Evolutionary conservation across 257 asterid genomes (phyloP), one percentile per base, ranked within the genome.

Genomic region (Penstemon barbatus): DNA sequence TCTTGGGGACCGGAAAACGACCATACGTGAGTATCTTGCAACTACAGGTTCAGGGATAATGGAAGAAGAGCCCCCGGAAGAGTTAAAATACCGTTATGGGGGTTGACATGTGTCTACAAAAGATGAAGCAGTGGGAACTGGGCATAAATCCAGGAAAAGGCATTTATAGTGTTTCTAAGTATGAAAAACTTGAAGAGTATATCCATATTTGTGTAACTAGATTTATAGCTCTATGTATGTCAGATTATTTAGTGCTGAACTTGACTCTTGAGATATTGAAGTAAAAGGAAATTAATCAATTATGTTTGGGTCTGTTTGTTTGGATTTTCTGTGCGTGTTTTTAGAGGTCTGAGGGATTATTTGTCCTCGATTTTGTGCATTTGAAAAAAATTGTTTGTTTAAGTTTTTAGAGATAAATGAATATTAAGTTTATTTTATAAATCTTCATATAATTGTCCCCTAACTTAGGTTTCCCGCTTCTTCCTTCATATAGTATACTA

Each of bases 21-120:
- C 96, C 58, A 89, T 94, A 10, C 96, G 96, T 0, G 78, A 83
- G 70, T 89, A 94, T 81, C 74, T 94, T 62, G 78, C 82, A 3
- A 81, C 85, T 66, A 63, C 78, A 33, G 97, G 97, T 49, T 75
- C 84, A 0, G 96, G 96, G 56, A 87, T 91, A 67, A 91, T 89
- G 97, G 90, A 91, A 61, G 97, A 94, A 78, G 95, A 85, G 79
- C 99, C 96, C 58, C 96, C 97, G 0, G 91, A 77, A 61, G 70
- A 64, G 61, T 76, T 91, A 57, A 91, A 84, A 75, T 42, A 77
- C 59, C 89, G 97, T 41, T 94, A 94, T 61, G 96, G 97, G 9
- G 97, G 99, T 79, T 94, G 77, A 83, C 46, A 25, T 19, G 5
- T 5, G n/a, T 11, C 59, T 33, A 43, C 43, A 6, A 13, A 9